phyloP scores from a whole-genome alignment of 768 basidiomycete species.

The Pleurotus tuber-regium region DNA sequence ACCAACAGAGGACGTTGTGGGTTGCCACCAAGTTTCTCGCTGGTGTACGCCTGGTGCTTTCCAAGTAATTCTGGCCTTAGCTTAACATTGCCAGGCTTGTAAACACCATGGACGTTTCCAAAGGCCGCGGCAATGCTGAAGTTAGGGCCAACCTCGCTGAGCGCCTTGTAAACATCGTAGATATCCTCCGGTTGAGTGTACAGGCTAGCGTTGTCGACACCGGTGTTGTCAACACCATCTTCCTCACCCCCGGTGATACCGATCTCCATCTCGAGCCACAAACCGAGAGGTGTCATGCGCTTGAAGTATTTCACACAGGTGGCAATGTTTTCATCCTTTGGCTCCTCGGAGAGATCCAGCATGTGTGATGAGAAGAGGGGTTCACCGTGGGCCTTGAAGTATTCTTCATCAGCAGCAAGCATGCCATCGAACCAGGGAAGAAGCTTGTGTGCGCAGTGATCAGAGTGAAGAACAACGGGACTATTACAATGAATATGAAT shows the following conservation, averaged over 20 bases:
- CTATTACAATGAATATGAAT: constrained; percentile 33
- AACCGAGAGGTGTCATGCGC: constrained; percentile 87
- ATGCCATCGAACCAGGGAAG: constrained; percentile 99
- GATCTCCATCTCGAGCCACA: constrained; percentile 99
- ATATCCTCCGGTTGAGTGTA: constrained; percentile 99
- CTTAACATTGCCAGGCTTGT: constrained; percentile 97
- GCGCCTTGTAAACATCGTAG: constrained; percentile 84
- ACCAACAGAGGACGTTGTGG: constrained; percentile 79
- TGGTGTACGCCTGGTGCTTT: constrained; percentile 84
- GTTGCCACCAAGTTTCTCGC: constrained; percentile 62
- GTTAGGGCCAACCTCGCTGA: constrained; percentile 82
- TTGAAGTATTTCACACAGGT: constrained; percentile 93
- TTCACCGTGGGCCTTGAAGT: constrained; percentile 86
- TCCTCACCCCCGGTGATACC: constrained; percentile 99
- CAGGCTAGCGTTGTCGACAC: constrained; percentile 87
- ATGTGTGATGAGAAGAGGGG: constrained; percentile 96
- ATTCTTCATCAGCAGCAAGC: constrained; percentile 93
- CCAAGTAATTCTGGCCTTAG: constrained; percentile 88
- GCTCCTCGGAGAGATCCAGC: constrained; percentile 94
- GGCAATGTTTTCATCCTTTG: constrained; percentile 92
- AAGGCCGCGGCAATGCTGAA: constrained; percentile 98
- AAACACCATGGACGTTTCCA: constrained; percentile 99
- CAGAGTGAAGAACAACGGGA: constrained; percentile 95
- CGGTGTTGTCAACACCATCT: constrained; percentile 98
- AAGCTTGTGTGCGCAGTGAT: constrained; percentile 98